phyloP scores from a whole-genome alignment of 2,329 filamentous ascomycete species.

The Alternaria alternata region DNA sequence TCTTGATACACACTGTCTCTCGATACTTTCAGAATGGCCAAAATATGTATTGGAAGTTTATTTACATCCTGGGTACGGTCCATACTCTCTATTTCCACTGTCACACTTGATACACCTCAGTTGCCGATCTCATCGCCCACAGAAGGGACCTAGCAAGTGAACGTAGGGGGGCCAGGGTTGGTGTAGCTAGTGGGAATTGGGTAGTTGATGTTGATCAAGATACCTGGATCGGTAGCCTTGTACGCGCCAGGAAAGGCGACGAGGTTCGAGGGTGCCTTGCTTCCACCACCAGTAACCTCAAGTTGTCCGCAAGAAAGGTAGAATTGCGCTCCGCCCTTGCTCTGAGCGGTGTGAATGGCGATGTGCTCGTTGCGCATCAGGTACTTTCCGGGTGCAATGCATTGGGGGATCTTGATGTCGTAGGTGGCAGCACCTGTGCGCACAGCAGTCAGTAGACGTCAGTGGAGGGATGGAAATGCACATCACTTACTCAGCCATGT shows the following conservation, averaged over 20 bases:
- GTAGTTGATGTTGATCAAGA: conserved; percentile 46
- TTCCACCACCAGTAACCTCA: conserved; percentile 50
- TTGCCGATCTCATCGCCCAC: neutral
- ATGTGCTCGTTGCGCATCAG: conserved; percentile 59
- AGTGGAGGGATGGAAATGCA: fast-evolving
- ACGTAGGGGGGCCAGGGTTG: conserved; percentile 12
- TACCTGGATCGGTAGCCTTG: conserved; percentile 34
- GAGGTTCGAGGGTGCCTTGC: conserved; percentile 45
- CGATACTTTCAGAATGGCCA: neutral
- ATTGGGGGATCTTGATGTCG: conserved; percentile 50
- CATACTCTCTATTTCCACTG: neutral
- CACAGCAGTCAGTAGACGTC: neutral
- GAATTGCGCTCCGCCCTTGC: conserved; percentile 52
- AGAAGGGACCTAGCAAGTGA: conserved; percentile 5
- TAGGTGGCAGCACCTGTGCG: conserved; percentile 14
- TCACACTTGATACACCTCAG: neutral
- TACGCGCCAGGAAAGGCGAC: conserved; percentile 53
- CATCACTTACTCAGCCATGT: conserved; percentile 14
- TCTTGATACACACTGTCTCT: no score
- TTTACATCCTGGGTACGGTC: neutral
- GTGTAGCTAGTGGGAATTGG: conserved; percentile 15
- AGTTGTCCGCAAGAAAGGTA: conserved; percentile 58
- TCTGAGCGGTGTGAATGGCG: conserved; percentile 52
- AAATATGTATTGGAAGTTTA: neutral
- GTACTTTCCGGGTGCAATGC: conserved; percentile 55